A percentile compares a stretch with the other conserved stretches of the same genome.
Conservation (phyloP, 352 stramenopile species). For the Globisporangium cederbergense region DNA sequence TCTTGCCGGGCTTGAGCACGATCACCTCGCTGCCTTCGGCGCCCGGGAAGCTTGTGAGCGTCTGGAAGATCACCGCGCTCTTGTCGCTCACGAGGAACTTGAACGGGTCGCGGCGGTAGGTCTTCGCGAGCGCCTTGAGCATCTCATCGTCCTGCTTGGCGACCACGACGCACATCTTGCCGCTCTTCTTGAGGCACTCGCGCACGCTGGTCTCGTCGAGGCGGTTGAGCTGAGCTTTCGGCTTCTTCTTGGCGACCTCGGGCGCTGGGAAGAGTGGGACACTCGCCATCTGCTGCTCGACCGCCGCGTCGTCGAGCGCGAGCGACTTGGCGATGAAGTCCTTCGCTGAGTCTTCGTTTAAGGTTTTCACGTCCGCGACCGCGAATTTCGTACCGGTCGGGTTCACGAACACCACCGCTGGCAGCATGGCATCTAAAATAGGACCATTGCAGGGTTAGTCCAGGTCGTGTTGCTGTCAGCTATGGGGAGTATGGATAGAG, state of each 20-base stretch:
- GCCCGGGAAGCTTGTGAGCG: constrained; percentile 36
- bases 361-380: constrained; percentile 21
- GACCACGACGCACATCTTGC: constrained; percentile 78
- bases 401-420: constrained; percentile 61
- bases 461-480: not conserved
- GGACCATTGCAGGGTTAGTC: not conserved
- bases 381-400: constrained; percentile 43
- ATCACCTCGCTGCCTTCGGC: constrained; percentile 28
- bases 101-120: constrained; percentile 76
- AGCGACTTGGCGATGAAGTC: constrained; percentile 56
- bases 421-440: constrained; percentile 36
- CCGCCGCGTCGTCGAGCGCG: constrained; percentile 23
- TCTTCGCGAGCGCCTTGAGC: constrained; percentile 64
- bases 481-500: not conserved
- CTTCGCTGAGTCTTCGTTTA: constrained; percentile 50
- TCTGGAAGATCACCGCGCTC: constrained; percentile 33
- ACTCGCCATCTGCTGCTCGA: constrained; percentile 23
- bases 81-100: constrained; percentile 43
- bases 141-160: constrained; percentile 28
- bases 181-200: constrained; percentile 41
- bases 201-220: constrained; percentile 33
- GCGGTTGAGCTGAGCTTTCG: constrained; percentile 38
- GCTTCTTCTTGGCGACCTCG: constrained; percentile 72
- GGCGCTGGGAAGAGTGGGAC: constrained; percentile 65
- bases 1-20: constrained; percentile 58